phyloP scores from a whole-genome alignment of 129 eudicot genomes.

The Flaveria sonorensis region DNA sequence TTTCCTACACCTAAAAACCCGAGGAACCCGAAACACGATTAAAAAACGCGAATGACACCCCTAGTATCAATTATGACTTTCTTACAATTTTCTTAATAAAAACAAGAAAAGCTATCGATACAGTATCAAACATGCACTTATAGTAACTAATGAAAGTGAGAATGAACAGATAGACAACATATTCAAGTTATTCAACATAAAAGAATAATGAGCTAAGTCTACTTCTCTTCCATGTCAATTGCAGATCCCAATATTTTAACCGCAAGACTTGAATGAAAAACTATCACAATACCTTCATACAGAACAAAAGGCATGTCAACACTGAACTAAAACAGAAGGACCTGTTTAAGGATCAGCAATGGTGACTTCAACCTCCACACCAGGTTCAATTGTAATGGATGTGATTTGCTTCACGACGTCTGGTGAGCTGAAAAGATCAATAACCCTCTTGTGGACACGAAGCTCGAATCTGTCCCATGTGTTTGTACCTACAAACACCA shows the following conservation, averaged over 20 bases:
- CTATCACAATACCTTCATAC: slow-evolving; percentile 11
- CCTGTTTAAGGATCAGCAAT: slow-evolving; percentile 56
- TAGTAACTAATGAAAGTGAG: not conserved
- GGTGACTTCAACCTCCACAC: slow-evolving; percentile 83
- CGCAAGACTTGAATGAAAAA: not conserved
- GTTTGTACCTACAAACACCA: slow-evolving; percentile 56
- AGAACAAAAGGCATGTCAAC: not conserved
- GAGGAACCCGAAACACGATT: no score
- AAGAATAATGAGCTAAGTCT: slow-evolving; percentile 13
- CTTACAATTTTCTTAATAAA: no score
- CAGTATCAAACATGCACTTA: not conserved
- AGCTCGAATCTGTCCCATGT: slow-evolving; percentile 88
- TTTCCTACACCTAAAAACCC: no score
- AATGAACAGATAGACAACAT: not conserved
- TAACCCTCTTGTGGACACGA: slow-evolving; percentile 81
- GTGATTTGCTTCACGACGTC: slow-evolving; percentile 87
- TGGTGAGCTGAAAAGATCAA: slow-evolving; percentile 86
- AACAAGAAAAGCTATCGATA: not conserved
- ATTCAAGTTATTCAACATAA: slow-evolving; percentile 12
- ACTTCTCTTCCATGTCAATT: slow-evolving; percentile 11
- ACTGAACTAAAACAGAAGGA: not conserved
- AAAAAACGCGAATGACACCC: no score
- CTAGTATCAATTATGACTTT: no score
- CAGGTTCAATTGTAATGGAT: slow-evolving; percentile 83
- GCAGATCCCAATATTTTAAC: not conserved